phyloP scores from a whole-genome alignment of 1,139 yeast species.

The Hanseniaspora sp. region DNA sequence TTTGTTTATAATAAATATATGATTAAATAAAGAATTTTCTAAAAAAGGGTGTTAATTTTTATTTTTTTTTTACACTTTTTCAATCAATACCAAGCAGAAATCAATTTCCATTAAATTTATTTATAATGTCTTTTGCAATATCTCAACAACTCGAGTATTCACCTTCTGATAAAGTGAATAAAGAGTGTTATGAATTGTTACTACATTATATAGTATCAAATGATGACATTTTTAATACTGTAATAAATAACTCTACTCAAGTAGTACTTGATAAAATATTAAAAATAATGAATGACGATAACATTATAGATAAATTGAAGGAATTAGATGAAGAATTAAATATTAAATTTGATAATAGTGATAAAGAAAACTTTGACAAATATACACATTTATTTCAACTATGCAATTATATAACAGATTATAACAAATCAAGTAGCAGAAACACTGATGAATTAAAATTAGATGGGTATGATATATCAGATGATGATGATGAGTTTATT shows the following conservation, averaged over 20 bases:
- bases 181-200: slow-evolving; percentile 4
- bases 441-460: background rate
- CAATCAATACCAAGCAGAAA: no score
- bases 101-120: no score
- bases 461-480: background rate
- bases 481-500: slow-evolving; percentile 1
- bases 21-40: no score
- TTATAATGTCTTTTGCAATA: background rate
- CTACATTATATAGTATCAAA: slow-evolving; percentile 7
- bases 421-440: background rate
- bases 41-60: no score
- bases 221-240: slow-evolving; percentile 12
- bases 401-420: slow-evolving; percentile 12
- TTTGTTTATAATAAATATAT: no score
- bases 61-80: no score
- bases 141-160: background rate
- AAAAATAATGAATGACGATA: slow-evolving; percentile 1
- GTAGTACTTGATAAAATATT: slow-evolving; percentile 3
- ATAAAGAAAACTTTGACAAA: slow-evolving; percentile 10
- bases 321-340: slow-evolving; percentile 7
- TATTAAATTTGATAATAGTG: slow-evolving; percentile 3
- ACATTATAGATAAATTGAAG: slow-evolving; percentile 10
- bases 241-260: slow-evolving; percentile 8
- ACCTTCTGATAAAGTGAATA: slow-evolving; percentile 9
- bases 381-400: slow-evolving; percentile 7